Conservation (phyloP, 2,329 filamentous ascomycete species). For the Dactylellina leptospora region DNA sequence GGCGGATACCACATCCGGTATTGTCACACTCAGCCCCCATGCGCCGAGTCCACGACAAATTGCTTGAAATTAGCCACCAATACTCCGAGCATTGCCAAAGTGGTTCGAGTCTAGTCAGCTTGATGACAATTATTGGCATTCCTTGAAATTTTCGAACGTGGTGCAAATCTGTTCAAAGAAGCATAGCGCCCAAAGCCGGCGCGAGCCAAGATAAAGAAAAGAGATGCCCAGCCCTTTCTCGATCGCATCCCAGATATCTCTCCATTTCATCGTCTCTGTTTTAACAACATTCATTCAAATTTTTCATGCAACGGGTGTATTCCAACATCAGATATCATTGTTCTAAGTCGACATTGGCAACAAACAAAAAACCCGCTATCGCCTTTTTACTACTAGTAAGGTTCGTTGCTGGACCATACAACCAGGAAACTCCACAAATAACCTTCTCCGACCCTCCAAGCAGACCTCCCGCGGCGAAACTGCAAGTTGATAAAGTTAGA, state of each 20-base stretch:
- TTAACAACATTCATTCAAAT: too few relatives aligned
- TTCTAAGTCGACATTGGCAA: too few relatives aligned
- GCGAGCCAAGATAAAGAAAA: conserved; percentile 34
- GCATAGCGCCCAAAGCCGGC: not conserved
- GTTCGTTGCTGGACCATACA: too few relatives aligned
- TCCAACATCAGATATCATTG: too few relatives aligned
- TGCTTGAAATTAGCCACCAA: not conserved
- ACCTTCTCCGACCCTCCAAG: too few relatives aligned
- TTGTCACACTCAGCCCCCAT: not conserved
- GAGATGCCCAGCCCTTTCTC: conserved; percentile 28
- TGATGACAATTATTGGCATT: conserved; percentile 48
- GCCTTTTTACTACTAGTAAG: too few relatives aligned
- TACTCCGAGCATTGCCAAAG: conserved; percentile 2
- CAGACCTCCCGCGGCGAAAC: too few relatives aligned
- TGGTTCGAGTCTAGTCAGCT: conserved; percentile 16
- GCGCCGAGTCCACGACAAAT: not conserved
- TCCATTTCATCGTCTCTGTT: too few relatives aligned
- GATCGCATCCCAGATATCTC: conserved; percentile 15
- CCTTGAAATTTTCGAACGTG: conserved; percentile 14
- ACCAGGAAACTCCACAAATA: too few relatives aligned
- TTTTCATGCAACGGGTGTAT: too few relatives aligned
- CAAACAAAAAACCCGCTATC: too few relatives aligned
- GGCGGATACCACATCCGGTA: not conserved
- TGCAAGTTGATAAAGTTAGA: too few relatives aligned
- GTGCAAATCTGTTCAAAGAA: conserved; percentile 11